A percentile compares a stretch with the other conserved stretches of the same genome.
phyloP scores from a whole-genome alignment of 2,329 filamentous ascomycete species.

The Trichoderma sp. region DNA sequence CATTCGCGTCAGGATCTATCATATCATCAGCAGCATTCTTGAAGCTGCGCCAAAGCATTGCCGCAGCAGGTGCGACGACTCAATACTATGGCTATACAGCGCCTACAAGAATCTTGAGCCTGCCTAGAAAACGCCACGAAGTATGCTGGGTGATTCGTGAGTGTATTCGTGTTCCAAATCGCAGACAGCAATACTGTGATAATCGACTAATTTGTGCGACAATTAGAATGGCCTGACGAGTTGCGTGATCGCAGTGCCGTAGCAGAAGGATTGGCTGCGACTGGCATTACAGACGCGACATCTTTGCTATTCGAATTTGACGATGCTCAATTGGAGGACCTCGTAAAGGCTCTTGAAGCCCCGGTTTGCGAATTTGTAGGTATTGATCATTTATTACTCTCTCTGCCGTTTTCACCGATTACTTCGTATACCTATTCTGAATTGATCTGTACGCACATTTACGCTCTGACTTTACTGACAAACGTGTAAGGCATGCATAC shows the following conservation, averaged over 20 bases:
- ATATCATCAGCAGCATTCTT: constrained; percentile 30
- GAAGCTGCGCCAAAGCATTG: constrained; percentile 27
- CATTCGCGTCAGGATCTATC: constrained; percentile 22
- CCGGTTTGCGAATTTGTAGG: constrained; percentile 33
- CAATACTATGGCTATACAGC: constrained; percentile 33
- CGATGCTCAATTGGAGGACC: constrained; percentile 1
- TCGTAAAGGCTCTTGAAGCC: constrained; percentile 29
- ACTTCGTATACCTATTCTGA: background rate
- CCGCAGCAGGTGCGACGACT: constrained; percentile 27
- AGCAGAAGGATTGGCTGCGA: background rate
- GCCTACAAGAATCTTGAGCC: background rate
- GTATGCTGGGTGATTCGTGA: constrained; percentile 33
- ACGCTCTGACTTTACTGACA: background rate
- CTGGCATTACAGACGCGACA: background rate
- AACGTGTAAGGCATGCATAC: constrained; percentile 26
- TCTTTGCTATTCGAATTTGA: constrained; percentile 8
- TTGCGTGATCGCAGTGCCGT: background rate
- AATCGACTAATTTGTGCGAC: background rate
- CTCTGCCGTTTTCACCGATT: too few relatives aligned
- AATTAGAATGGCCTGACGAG: constrained; percentile 28
- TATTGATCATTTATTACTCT: background rate
- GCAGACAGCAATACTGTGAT: background rate
- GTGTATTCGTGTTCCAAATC: background rate
- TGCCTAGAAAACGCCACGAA: constrained; percentile 31
- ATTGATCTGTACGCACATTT: background rate